Base-by-base conservation (phyloP, 164 flowering plant species). In the Aristolochia californica region DNA sequence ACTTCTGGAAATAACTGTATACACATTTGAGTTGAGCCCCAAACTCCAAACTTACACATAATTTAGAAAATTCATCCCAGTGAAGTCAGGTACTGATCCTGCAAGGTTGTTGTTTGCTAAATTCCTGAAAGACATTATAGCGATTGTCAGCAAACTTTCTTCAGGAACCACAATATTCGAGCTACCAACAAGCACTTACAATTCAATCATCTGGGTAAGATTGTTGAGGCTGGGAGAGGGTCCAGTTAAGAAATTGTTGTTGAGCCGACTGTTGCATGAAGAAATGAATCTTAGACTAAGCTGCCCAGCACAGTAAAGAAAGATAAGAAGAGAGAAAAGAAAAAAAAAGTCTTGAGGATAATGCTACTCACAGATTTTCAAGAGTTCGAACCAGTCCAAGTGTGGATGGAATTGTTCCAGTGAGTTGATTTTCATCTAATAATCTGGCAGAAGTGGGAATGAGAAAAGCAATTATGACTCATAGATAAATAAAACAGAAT, bases 301-400 rank as follows among this genome's bases (percentile, higher is more conserved):
- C 40, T 3, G 40, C 40, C 7, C 30, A 28, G 30, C 7, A 5
- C 40, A 34, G 40, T 12, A 34, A 58, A 12, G 0, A 12, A 11
- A 48, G 11, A 58, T n/a, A 25, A 45, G 43, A 13, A 40, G 7
- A 23, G 17, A 22, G 17, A n/a, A n/a, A n/a, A n/a, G 5, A 28
- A 44, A 1, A 27, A 3, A 23, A n/a, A 26, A 27, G 14, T 25
- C 2, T 5, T 27, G 15, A 13, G 21, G 1, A 4, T 13, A 14
- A 18, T 15, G 34, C n/a, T 30, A 89, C 99, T 93, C 78, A 93
- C 99, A 89, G 88, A 82, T 81, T 95, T 81, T 87, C 96, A 56
- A 93, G 87, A 53, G 80, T 79, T 71, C 72, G 63, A 69, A 93
- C 82, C 2, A 64, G 72, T 58, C 84, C 94, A 64, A 89, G 11